Percentiles rank a stretch among this genome's conserved stretches.
Conservation (phyloP, 2,329 filamentous ascomycete species). For the Apiospora saccharicola region DNA sequence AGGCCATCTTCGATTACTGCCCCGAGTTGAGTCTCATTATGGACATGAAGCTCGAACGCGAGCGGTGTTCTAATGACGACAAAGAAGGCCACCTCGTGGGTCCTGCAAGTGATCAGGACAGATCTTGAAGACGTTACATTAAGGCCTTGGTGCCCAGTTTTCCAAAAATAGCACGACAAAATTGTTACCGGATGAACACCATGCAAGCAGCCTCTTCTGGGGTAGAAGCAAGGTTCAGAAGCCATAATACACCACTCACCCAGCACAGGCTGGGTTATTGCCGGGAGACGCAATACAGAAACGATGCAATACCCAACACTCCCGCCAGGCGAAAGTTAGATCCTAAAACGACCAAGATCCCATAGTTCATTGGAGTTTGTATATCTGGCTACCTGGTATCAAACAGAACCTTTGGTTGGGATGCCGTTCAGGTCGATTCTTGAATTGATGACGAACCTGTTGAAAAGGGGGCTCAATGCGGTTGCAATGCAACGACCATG, state of each 20-base stretch:
- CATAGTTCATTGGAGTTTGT: not conserved
- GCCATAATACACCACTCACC: not conserved
- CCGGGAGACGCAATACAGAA: not conserved
- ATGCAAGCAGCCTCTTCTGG: not conserved
- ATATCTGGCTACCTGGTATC: not conserved
- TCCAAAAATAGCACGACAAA: not conserved
- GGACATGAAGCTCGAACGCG: slow-evolving; percentile 62
- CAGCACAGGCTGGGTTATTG: not conserved
- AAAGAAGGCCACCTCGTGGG: not conserved
- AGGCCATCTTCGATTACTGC: slow-evolving; percentile 61
- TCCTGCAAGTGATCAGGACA: not conserved
- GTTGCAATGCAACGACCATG: not conserved
- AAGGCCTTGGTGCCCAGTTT: not conserved
- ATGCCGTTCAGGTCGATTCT: not conserved
- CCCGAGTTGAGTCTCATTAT: slow-evolving; percentile 63
- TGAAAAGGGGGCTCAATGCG: not conserved
- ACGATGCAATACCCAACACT: not conserved
- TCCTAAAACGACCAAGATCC: not conserved
- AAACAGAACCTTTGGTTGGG: not conserved
- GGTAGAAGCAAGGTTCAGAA: not conserved
- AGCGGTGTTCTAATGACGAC: slow-evolving; percentile 52
- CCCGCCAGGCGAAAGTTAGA: not conserved
- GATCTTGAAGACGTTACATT: not conserved
- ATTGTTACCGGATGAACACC: not conserved
- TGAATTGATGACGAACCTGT: not conserved